These are phyloP conservation scores for Colletotrichum sp. DNA, from an alignment of 2,329 filamentous ascomycete species.

Conservation along the genomic window DNA sequence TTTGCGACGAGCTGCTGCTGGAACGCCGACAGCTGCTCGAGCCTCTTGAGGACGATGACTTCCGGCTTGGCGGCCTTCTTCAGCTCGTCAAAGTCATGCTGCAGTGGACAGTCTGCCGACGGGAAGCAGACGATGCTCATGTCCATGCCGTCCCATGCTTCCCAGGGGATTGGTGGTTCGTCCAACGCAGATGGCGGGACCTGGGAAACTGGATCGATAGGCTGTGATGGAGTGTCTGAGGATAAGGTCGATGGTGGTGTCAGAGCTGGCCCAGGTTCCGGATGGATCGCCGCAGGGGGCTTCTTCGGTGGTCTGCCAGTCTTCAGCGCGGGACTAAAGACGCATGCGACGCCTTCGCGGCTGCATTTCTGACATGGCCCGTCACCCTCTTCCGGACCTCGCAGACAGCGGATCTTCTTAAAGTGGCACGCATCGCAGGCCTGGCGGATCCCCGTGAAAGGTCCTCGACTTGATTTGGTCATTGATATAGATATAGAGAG, in stretches of 20 bases:
- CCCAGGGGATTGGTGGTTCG: background rate
- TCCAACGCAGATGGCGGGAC: background rate
- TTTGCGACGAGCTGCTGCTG: conserved; percentile 4
- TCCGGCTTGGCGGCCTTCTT: background rate
- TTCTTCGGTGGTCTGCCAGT: conserved; percentile 6
- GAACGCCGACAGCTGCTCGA: background rate
- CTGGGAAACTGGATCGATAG: background rate
- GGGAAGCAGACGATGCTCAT: background rate
- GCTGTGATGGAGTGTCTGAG: background rate
- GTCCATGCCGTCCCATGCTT: background rate
- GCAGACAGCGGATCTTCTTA: conserved; percentile 5
- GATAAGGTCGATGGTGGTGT: background rate
- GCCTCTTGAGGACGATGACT: background rate
- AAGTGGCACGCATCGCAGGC: conserved; percentile 13
- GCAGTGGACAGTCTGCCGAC: background rate
- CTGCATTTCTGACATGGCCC: background rate
- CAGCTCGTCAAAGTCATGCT: background rate
- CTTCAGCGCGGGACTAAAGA: conserved; percentile 12
- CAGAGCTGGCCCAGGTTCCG: background rate
- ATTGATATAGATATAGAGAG: background rate
- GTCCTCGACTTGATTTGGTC: background rate
- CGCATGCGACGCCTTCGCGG: background rate
- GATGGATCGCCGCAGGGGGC: background rate
- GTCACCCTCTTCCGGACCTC: background rate
- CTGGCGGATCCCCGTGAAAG: background rate